Evolutionary conservation across 2,329 filamentous ascomycete genomes (phyloP), one percentile per base, ranked within the genome.

Genomic region (Mycosphaerelloides madeirae): DNA sequence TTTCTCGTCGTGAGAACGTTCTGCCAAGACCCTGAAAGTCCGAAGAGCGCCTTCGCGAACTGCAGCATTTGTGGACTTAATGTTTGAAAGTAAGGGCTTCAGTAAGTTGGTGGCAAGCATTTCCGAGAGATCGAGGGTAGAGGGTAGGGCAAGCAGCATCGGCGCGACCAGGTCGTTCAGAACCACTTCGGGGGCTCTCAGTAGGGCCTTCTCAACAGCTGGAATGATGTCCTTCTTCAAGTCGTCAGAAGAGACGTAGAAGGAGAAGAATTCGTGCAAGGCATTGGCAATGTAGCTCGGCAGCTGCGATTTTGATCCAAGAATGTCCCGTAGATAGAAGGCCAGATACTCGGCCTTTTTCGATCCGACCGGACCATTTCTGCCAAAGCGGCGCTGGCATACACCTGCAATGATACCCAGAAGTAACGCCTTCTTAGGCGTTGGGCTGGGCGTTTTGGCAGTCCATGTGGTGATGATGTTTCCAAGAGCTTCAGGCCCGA

Each of bases 321-420:
- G 71, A 36, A 97, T 78, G 59, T 96, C 90, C 55, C 93, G 83
- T 12, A 79, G 76, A 64, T 94, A 97, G 65, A 91, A 98, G 6
- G 81, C 73, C 64, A 88, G 83, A 63, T 90, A 87, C 39, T 84
- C 76, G 33, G 79, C 70, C 69, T 90, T 95, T 47, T 79, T 74
- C 34, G 70, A 68, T 45, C 81, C 76, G 38, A 97, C 64, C 22
- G 81, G 65, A 4, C 78, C 68, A 58, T 81, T 84, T 38, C 81
- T 75, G 48, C 77, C 68, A 3, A 78, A 69, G 42, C 90, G 77
- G 42, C 90, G 83, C 31, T 84, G 80, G 61, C 84, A 88, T 7
- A 96, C 90, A 5, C 90, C 91, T 34, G 89, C 87, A 53, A 98
- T 78, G 38, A 94, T 80, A 14, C 93, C 93, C 1, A 98, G 76